A percentile compares a stretch with the other conserved stretches of the same genome.
Evolutionary conservation across 768 basidiomycete genomes (phyloP).

Genomic region (Podaxis mareebaensis): DNA sequence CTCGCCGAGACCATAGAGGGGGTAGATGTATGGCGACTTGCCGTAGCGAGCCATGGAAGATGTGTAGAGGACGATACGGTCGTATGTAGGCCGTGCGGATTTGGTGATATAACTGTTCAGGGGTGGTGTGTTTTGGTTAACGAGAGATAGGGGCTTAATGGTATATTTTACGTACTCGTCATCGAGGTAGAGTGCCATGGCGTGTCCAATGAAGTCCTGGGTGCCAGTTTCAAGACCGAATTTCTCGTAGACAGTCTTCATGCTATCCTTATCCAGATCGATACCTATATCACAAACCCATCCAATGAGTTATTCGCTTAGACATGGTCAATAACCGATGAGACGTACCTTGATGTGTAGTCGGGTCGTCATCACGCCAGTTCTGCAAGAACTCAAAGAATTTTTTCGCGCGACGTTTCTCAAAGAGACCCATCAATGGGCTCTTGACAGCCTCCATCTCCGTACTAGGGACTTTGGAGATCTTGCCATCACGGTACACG

Average conservation of each 20-base stretch:
- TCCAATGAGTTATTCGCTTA: not conserved
- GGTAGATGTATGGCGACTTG: slow-evolving; percentile 99
- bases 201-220: slow-evolving; percentile 98
- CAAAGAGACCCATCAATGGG: slow-evolving; percentile 98
- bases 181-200: slow-evolving; percentile 97
- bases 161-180: slow-evolving; percentile 73
- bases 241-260: slow-evolving; percentile 95
- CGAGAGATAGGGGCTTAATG: slow-evolving; percentile 14
- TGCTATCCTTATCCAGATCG: slow-evolving; percentile 85
- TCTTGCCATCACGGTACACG: slow-evolving; percentile 94
- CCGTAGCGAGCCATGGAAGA: slow-evolving; percentile 99
- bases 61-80: slow-evolving; percentile 96
- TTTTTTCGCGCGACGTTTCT: slow-evolving; percentile 97
- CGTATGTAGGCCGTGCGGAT: slow-evolving; percentile 85
- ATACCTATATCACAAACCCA: slow-evolving; percentile 51
- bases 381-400: slow-evolving; percentile 97
- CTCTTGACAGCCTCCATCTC: slow-evolving; percentile 96
- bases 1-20: slow-evolving; percentile 97
- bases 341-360: slow-evolving; percentile 85
- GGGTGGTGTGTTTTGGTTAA: not conserved
- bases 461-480: slow-evolving; percentile 96
- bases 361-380: slow-evolving; percentile 95
- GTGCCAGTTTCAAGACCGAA: slow-evolving; percentile 97
- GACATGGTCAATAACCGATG: not conserved
- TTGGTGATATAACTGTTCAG: slow-evolving; percentile 83